Base-by-base conservation (phyloP, 108 stramenopile genomes). In the Stephanodiscus triporus region DNA sequence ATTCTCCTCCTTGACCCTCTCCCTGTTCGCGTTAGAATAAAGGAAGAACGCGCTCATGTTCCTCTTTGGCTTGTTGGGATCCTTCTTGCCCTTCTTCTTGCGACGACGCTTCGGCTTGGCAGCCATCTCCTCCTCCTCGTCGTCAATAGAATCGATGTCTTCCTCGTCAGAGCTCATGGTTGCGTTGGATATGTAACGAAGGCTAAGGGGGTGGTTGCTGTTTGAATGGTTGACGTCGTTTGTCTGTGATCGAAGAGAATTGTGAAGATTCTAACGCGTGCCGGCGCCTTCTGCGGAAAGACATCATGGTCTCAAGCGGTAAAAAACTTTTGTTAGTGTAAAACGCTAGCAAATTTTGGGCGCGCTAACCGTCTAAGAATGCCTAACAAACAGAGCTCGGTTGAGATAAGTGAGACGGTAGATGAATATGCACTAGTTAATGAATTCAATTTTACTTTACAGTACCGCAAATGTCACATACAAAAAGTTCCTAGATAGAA, bases 31-130 rank as follows among this genome's bases (percentile, higher is more conserved):
- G 57, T 94, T 91, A 6, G 87, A 88, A 68, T 88, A 94, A 32
- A 91, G 80, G 83, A 94, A 91, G 85, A 91, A 94, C 8, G 90
- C 88, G 57, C 86, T 87, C 91, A 90, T 93, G 74, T 86, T 86
- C 51, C 88, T 64, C 77, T 89, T 89, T 7, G 88, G 88, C 68
- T 83, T 85, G 70, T 75, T 71, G n/a, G 88, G 88, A 55, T 89
- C 88, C 75, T 86, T 75, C 54, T 67, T 67, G 5, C 22, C 43
- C 54, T 63, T 63, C 26, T 51, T 66, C 78, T 69, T 76, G 24
- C 50, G 50, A 23, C 66, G 66, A 10, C 36, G 17, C 80, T 81
- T 81, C 20, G 38, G 56, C 80, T 76, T 76, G 26, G 6, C n/a
- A 32, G 42, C 62, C 26, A 70, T 54, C 27, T 61, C 75, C 40